Evolutionary conservation across 2,329 filamentous ascomycete species (phyloP), one percentile per base, ranked within the genome.

Genomic region (Fusarium sp.): DNA sequence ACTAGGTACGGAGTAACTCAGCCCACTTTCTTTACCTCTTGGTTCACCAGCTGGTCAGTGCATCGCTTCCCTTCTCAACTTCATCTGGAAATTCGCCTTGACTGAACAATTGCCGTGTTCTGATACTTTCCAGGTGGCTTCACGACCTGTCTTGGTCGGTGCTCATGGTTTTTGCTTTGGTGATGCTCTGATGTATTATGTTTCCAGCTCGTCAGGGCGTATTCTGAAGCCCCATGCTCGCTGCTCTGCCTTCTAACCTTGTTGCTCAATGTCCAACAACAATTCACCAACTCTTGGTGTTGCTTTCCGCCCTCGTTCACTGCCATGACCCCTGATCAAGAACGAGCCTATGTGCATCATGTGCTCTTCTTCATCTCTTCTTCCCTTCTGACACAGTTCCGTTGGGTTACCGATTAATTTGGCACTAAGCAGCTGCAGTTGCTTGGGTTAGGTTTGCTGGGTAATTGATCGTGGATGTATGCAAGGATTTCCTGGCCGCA

Each of bases 361-460:
- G 67, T 69, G 62, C 57, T 43, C 65, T 67, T 69, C 54, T 56
- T 60, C 52, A 58, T 62, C 64, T 49, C 58, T 62, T 65, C 51
- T 52, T 63, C 47, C 56, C 63, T 64, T 65, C 56, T 55, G 58
- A 70, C 48, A 38, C 43, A 36, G 20, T 62, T 50, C 59, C 55
- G 69, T 69, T 72, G 62, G 65, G 69, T 71, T 71, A 62, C 65
- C 55, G 67, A 65, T 62, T 56, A 65, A 62, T 59, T 67, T 62
- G 60, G 58, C 65, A 72, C 69, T 72, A 72, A 68, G 46, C 23
- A 59, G 58, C 42, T 52, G 45, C 21, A 59, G 58, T 36, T 54
- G 52, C 58, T 66, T 68, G 62, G 59, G 49, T 56, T 48, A 56
- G 59, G 54, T 65, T 67, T 65, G 52, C 46, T 62, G 49, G 65